Conservation (phyloP, 1,139 yeast species). For the Saccharomyces hybrid region DNA sequence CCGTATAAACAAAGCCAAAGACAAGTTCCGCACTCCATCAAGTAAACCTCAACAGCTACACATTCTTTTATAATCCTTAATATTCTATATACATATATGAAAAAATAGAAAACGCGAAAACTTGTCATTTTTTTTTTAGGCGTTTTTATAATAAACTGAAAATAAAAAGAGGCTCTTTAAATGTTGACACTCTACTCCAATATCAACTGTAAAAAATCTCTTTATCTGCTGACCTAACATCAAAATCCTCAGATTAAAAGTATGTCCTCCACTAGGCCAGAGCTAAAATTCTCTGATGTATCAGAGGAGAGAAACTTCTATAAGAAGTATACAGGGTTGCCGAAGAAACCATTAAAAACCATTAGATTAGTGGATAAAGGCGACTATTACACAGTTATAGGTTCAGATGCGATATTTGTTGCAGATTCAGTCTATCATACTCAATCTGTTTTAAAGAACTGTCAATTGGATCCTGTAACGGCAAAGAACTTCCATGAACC, state of each 20-base stretch:
- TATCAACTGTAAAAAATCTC: neutral
- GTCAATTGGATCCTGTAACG: constrained; percentile 31
- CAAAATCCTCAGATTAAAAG: constrained; percentile 6
- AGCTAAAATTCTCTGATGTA: constrained; percentile 57
- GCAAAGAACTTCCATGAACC: constrained; percentile 35
- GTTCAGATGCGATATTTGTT: constrained; percentile 67
- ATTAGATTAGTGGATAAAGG: constrained; percentile 67
- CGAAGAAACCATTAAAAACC: constrained; percentile 41
- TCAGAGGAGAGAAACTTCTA: constrained; percentile 47
- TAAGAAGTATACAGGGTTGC: constrained; percentile 46
- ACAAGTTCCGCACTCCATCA: neutral
- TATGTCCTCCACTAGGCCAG: constrained; percentile 61
- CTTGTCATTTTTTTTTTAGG: neutral
- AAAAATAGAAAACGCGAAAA: neutral
- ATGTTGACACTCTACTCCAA: neutral
- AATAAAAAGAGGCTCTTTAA: neutral
- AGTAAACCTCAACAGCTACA: neutral
- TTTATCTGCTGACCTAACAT: neutral
- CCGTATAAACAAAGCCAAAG: neutral
- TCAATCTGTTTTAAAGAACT: constrained; percentile 62
- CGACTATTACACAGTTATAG: constrained; percentile 70
- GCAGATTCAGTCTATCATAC: constrained; percentile 83
- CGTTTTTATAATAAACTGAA: neutral
- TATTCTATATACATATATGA: neutral
- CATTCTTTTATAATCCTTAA: neutral